A percentile compares a stretch with the other conserved stretches of the same genome.
Evolutionary conservation across 768 basidiomycete species (phyloP).

Genomic region (Boletus vermiculosoides): DNA sequence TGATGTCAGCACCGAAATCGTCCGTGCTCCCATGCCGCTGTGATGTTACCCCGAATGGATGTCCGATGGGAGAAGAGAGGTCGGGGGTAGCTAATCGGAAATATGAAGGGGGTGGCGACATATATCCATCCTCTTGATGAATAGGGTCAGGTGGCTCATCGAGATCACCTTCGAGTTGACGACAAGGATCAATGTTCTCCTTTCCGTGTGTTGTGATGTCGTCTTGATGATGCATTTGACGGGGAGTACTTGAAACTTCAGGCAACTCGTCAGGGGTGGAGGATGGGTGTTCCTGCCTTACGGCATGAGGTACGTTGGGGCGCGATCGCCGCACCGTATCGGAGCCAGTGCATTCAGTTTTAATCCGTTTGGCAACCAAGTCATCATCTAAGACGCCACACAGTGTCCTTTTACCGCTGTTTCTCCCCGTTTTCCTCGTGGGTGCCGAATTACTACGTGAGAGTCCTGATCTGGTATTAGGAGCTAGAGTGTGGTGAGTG

Average conservation of each 20-base stretch:
- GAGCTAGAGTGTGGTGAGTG: slow-evolving; percentile 30
- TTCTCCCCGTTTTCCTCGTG: slow-evolving; percentile 44
- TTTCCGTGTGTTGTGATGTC: slow-evolving; percentile 39
- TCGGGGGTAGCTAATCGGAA: slow-evolving; percentile 52
- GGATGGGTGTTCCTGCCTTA: slow-evolving; percentile 9
- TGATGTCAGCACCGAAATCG: slow-evolving; percentile 52
- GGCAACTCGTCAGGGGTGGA: slow-evolving; percentile 7
- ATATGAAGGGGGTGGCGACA: slow-evolving; percentile 64
- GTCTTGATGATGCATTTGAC: slow-evolving; percentile 39
- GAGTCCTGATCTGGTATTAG: slow-evolving; percentile 25
- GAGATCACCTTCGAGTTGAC: slow-evolving; percentile 41
- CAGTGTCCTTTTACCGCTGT: slow-evolving; percentile 76
- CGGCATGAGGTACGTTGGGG: slow-evolving; percentile 13
- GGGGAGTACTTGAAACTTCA: slow-evolving; percentile 34
- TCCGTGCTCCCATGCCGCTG: slow-evolving; percentile 16
- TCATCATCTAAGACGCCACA: slow-evolving; percentile 70
- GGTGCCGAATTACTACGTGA: slow-evolving; percentile 31
- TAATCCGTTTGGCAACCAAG: slow-evolving; percentile 50
- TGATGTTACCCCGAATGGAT: slow-evolving; percentile 21
- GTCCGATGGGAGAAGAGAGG: slow-evolving; percentile 61
- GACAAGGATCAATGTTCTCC: slow-evolving; percentile 40
- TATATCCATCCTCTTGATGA: slow-evolving; percentile 78
- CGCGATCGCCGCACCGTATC: slow-evolving; percentile 32
- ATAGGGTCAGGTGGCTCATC: slow-evolving; percentile 43
- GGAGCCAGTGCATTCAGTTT: slow-evolving; percentile 17